Evolutionary conservation across 208 protist genomes (phyloP), one percentile per base, ranked within the genome.

Genomic region (Leishmania guyanensis): DNA sequence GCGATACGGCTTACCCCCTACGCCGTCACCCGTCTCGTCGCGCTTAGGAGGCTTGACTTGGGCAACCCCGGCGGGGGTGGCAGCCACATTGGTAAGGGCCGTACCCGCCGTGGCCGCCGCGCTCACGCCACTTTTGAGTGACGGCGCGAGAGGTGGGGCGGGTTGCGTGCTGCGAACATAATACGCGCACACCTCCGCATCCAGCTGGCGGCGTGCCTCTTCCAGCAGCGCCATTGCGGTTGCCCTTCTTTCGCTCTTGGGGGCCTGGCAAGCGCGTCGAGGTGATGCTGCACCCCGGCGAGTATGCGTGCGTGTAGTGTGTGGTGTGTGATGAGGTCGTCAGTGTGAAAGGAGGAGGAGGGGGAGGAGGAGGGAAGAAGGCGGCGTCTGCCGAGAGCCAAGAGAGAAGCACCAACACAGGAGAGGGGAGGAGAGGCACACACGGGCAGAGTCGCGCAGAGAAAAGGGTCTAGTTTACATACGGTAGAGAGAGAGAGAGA

Each of bases 121-220:
- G 22, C 89, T n/a, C 12, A 90, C 64, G 62, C 89, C 86, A 64
- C 88, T 84, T 48, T 87, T 77, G 48, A 73, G n/a, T 22, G 71
- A 71, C 65, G 87, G 70, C 22, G 84, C 80, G 74, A 84, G 77
- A 12, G 83, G 82, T 39, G 92, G 80, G 70, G 87, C 48, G n/a
- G 74, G 79, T 74, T 88, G 70, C 53, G 39, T 50, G 26, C 14
- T 54, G 48, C 71, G 71, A 51, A 78, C 68, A 56, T 81, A 86
- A 50, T 43, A 46, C 43, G 53, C 29, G 16, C n/a, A 3, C 60
- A 80, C 56, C 68, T 86, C 83, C 71, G 48, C 77, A 26, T 83
- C 79, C 46, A 86, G 74, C 69, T 86, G 83, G 17, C 39, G 50
- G 20, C 83, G 78, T 17, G 75, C 83, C 39, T 86, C 83, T 43